Base-by-base conservation (phyloP, 1,284 basidiomycete genomes). In the Sanghuangporus weigelae region DNA sequence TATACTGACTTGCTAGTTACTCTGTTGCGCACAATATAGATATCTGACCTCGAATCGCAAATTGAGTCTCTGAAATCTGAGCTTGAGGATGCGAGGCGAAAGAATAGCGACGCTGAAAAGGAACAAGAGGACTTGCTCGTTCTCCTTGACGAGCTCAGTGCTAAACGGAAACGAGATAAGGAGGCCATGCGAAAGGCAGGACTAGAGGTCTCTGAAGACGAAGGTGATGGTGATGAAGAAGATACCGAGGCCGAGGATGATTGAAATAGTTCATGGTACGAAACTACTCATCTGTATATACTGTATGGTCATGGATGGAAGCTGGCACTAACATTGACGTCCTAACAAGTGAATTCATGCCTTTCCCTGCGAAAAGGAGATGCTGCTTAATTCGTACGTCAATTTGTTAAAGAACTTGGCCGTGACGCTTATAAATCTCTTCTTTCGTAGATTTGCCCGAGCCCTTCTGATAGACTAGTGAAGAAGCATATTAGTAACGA, bases 71-170 rank as follows among this genome's bases (percentile, higher is more conserved):
- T 91, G 23, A 77, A 81, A 19, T 71, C 73, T 11, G 75, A 87
- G 53, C 72, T 92, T 5, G 76, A 80, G 54, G 76, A 74, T 1
- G 81, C 87, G 23, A 84, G 89, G 68, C 80, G 79, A 62, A 89
- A 88, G 72, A 80, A 83, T 53, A 84, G 84, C 67, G 93, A 96
- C n/a, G 84, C 87, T 26, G 89, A 93, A 73, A 96, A 95, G 76
- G 95, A 98, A 73, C 94, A 96, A 71, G 95, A 97, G 73, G 95
- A 98, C 74, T 74, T 99, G 61, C 80, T 99, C 1, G 95, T 99
- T 0, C 77, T 98, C 40, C 79, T 99, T 3, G 97, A 99, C 70
- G 97, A 99, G 75, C 78, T 98, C 59, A 92, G 86, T 56, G 84
- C 81, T 69, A 98, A 98, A 77, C 81, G 95, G 57, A 85, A 84